phyloP scores from a whole-genome alignment of 2,329 filamentous ascomycete genomes.

The Plenodomus lindquistii region DNA sequence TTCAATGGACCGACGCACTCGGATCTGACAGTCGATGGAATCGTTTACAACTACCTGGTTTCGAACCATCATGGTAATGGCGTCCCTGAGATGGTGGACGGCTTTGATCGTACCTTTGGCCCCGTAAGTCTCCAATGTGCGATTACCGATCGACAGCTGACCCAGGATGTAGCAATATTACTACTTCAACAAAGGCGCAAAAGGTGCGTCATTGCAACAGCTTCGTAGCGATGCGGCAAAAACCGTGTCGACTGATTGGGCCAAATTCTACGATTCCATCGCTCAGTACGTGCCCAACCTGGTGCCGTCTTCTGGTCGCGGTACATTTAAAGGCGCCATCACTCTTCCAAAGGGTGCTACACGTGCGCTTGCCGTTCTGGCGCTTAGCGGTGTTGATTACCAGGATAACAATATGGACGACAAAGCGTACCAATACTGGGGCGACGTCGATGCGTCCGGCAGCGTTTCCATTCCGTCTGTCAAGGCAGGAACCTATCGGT shows the following conservation, averaged over 20 bases:
- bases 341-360: constrained; percentile 57
- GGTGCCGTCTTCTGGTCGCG: constrained; percentile 56
- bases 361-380: constrained; percentile 59
- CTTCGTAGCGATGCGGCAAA: constrained; percentile 60
- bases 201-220: constrained; percentile 35
- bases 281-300: constrained; percentile 63
- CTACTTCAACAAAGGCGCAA: constrained; percentile 63
- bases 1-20: constrained; percentile 66
- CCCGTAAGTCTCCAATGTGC: constrained; percentile 39
- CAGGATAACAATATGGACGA: constrained; percentile 62
- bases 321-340: constrained; percentile 56
- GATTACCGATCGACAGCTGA: constrained; percentile 17
- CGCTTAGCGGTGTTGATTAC: constrained; percentile 57
- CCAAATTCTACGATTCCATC: constrained; percentile 67
- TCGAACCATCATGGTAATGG: constrained; percentile 65
- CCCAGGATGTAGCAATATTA: constrained; percentile 56
- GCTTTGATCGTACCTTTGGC: constrained; percentile 68
- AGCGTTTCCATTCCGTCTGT: constrained; percentile 58
- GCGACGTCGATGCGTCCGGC: constrained; percentile 50
- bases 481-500: constrained; percentile 61
- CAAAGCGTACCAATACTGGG: constrained; percentile 67
- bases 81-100: constrained; percentile 66
- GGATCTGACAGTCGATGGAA: constrained; percentile 66
- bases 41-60: constrained; percentile 64
- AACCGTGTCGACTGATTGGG: constrained; percentile 59